A percentile compares a stretch with the other conserved stretches of the same genome.
These are phyloP conservation scores for Eucalyptus erythrocorys DNA, from an alignment of 345 rosid genomes.

Conservation along the genomic window DNA sequence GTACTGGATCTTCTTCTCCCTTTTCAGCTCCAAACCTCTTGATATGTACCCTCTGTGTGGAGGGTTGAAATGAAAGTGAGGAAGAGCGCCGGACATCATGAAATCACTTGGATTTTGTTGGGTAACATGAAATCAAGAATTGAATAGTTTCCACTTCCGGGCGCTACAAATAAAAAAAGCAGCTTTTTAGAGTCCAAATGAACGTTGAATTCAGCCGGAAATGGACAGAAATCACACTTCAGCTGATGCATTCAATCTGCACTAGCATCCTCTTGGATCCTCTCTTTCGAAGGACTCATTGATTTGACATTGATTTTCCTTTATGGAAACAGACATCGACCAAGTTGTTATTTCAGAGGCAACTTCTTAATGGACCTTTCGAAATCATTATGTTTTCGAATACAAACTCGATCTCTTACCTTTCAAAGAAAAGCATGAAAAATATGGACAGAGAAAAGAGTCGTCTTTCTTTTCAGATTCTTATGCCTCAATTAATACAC, in stretches of 20 bases:
- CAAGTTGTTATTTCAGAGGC: not conserved
- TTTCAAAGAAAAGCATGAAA: not conserved
- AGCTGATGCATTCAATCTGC: not conserved
- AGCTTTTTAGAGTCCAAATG: not conserved
- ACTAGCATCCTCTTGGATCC: not conserved
- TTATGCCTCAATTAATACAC: not conserved
- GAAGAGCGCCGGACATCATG: not conserved
- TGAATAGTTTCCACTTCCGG: conserved; percentile 8
- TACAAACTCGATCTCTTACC: not conserved
- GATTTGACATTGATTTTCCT: not conserved
- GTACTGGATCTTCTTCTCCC: not conserved
- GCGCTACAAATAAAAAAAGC: not conserved
- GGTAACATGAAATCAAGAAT: conserved; percentile 2
- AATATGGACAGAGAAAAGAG: not conserved
- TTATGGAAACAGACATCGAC: not conserved
- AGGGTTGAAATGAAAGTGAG: not conserved
- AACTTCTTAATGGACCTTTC: not conserved
- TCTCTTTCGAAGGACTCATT: not conserved
- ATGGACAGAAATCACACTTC: not conserved
- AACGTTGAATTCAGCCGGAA: not conserved
- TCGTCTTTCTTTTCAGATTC: not conserved
- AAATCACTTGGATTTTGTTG: conserved; percentile 9
- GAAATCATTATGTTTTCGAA: not conserved
- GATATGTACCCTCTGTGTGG: not conserved
- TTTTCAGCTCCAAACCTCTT: not conserved